phyloP scores from a whole-genome alignment of 768 basidiomycete species.

The Kwoniella dendrophila region DNA sequence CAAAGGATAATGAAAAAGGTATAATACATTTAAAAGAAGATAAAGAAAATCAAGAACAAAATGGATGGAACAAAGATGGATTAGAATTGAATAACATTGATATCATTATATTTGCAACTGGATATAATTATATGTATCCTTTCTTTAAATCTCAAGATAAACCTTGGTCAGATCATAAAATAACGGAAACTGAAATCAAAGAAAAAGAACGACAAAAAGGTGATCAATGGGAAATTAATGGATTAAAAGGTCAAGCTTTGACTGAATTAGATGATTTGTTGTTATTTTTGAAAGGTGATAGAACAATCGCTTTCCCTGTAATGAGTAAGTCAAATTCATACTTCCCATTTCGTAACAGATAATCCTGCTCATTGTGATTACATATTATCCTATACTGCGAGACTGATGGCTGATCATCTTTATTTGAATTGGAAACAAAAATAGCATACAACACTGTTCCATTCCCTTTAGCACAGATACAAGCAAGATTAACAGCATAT shows the following conservation, averaged over 20 bases:
- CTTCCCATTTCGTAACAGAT: too few species aligned
- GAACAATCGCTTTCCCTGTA: conserved; percentile 52
- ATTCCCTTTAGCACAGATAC: conserved; percentile 76
- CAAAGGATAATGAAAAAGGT: conserved; percentile 14
- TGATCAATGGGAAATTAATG: conserved; percentile 33
- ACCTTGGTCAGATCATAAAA: conserved; percentile 45
- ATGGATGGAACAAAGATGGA: too few species aligned
- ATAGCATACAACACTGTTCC: conserved; percentile 64
- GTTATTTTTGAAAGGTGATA: conserved; percentile 55
- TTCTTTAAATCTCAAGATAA: conserved; percentile 46
- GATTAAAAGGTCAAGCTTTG: conserved; percentile 49
- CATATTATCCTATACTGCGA: too few species aligned
- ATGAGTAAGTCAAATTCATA: conserved; percentile 41
- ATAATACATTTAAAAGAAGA: conserved; percentile 44
- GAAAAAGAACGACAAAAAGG: conserved; percentile 43
- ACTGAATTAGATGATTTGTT: conserved; percentile 54
- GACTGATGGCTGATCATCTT: too few species aligned
- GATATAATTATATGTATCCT: conserved; percentile 56
- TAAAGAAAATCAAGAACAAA: conserved; percentile 14
- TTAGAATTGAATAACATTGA: conserved; percentile 44
- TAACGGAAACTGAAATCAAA: conserved; percentile 27
- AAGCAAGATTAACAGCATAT: conserved; percentile 61
- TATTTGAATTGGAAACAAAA: too few species aligned
- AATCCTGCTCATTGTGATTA: too few species aligned
- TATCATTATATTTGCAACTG: conserved; percentile 57